Percentiles rank a stretch among this genome's conserved stretches.
Conservation (phyloP, 192 early-diverging fungal species). For the Coemansia sp. region DNA sequence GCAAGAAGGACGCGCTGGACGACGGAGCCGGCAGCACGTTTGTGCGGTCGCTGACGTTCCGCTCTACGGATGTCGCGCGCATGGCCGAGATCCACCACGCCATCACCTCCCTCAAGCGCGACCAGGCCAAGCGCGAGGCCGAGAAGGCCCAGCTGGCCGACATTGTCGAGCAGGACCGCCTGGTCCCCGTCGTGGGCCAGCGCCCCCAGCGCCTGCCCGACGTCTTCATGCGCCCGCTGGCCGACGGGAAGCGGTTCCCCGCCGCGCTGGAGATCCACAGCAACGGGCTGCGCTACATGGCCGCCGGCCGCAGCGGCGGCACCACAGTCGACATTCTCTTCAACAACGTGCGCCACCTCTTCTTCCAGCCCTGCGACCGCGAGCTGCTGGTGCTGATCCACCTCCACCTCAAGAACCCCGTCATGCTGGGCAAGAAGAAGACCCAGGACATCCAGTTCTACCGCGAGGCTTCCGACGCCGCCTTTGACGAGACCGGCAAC, state of each 20-base stretch:
- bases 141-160: constrained; percentile 95
- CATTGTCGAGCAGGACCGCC: constrained; percentile 89
- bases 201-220: constrained; percentile 79
- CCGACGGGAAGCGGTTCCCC: constrained; percentile 86
- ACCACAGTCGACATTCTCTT: constrained; percentile 93
- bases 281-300: constrained; percentile 92
- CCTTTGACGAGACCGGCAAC: constrained; percentile 97
- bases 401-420: constrained; percentile 92
- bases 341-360: constrained; percentile 94
- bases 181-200: constrained; percentile 72
- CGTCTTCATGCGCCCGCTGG: constrained; percentile 86
- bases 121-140: constrained; percentile 86
- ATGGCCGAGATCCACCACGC: constrained; percentile 83
- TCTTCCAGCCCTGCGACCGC: constrained; percentile 98
- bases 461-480: constrained; percentile 90
- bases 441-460: constrained; percentile 98
- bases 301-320: constrained; percentile 66
- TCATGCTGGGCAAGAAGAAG: constrained; percentile 98
- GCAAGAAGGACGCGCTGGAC: constrained; percentile 89
- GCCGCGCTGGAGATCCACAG: constrained; percentile 96
- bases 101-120: constrained; percentile 91
- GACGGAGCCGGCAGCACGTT: constrained; percentile 87
- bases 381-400: constrained; percentile 95
- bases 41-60: constrained; percentile 88
- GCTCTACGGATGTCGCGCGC: constrained; percentile 76